Evolutionary conservation across 345 rosid genomes (phyloP).

Genomic region (Mangifera indica): DNA sequence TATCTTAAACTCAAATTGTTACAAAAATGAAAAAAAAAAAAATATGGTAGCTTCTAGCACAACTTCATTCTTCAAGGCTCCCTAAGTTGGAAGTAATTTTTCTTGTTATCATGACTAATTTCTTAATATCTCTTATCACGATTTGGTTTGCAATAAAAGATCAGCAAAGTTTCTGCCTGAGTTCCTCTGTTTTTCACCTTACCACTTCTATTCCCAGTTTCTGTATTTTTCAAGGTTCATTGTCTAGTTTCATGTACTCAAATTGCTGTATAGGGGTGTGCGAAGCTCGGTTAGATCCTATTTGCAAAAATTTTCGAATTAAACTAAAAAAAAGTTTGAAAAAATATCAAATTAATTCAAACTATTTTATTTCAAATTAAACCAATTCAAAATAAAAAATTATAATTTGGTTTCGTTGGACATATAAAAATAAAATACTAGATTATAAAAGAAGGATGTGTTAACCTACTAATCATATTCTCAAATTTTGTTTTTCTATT

Average conservation of each 20-base stretch:
- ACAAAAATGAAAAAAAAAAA: slow-evolving; percentile 22
- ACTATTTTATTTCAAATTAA: too few relatives aligned
- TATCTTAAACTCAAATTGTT: slow-evolving; percentile 17
- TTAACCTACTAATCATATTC: too few relatives aligned
- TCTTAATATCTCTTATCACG: neutral
- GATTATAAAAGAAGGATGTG: too few relatives aligned
- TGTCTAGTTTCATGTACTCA: neutral
- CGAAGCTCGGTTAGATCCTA: too few relatives aligned
- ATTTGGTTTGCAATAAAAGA: neutral
- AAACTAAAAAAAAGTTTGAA: too few relatives aligned
- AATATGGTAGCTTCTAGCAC: slow-evolving; percentile 17
- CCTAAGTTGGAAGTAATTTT: neutral
- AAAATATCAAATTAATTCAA: too few relatives aligned
- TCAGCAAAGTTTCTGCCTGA: neutral
- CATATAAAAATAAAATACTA: too few relatives aligned
- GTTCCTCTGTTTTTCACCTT: neutral
- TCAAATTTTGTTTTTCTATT: too few relatives aligned
- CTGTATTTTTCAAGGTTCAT: neutral
- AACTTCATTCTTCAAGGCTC: slow-evolving; percentile 20
- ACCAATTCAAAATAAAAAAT: too few relatives aligned
- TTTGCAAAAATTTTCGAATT: too few relatives aligned
- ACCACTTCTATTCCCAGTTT: neutral
- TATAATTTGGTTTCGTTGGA: too few relatives aligned
- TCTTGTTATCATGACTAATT: neutral
- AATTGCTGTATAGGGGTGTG: neutral